Percentiles rank a stretch among this genome's conserved stretches.
These are phyloP conservation scores for Avena insularis DNA, from an alignment of 176 grass and related monocot genomes.

Conservation along the genomic window DNA sequence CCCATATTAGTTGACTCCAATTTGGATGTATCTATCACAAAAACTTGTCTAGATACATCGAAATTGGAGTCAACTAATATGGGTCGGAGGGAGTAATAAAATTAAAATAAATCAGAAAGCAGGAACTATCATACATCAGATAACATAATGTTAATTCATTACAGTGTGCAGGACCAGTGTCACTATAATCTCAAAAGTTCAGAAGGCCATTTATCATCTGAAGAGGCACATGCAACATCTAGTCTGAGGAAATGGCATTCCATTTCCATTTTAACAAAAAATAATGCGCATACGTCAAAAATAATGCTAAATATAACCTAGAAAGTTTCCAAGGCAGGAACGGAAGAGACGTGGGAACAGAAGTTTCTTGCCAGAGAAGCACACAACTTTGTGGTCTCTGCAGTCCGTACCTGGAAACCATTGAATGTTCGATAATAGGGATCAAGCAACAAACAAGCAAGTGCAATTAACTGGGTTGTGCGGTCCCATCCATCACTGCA, in stretches of 20 bases:
- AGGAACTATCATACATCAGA: background rate
- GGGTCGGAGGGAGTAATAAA: background rate
- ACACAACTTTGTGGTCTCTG: conserved; percentile 12
- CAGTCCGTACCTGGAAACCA: conserved; percentile 84
- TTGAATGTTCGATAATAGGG: conserved; percentile 96
- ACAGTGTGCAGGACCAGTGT: conserved; percentile 11
- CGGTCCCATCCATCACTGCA: conserved; percentile 99
- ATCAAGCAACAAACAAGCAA: conserved; percentile 89
- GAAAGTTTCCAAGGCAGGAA: conserved; percentile 24
- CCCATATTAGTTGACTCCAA: too few species aligned
- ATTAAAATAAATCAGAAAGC: conserved; percentile 29
- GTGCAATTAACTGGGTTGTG: conserved; percentile 91
- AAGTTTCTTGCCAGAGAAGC: background rate
- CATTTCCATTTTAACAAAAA: background rate
- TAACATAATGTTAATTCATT: background rate
- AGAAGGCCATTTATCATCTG: background rate
- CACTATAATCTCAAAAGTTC: conserved; percentile 12
- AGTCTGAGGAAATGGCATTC: conserved; percentile 7
- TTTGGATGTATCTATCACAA: too few species aligned
- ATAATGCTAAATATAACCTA: conserved; percentile 22
- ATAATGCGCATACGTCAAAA: background rate
- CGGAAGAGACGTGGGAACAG: conserved; percentile 5
- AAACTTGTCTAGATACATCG: too few species aligned
- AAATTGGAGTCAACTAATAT: too few species aligned
- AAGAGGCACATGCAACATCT: background rate